Percentiles rank a stretch among this genome's conserved stretches.
Evolutionary conservation across 2,329 filamentous ascomycete species (phyloP).

Genomic region (Pseudogymnoascus sp.): DNA sequence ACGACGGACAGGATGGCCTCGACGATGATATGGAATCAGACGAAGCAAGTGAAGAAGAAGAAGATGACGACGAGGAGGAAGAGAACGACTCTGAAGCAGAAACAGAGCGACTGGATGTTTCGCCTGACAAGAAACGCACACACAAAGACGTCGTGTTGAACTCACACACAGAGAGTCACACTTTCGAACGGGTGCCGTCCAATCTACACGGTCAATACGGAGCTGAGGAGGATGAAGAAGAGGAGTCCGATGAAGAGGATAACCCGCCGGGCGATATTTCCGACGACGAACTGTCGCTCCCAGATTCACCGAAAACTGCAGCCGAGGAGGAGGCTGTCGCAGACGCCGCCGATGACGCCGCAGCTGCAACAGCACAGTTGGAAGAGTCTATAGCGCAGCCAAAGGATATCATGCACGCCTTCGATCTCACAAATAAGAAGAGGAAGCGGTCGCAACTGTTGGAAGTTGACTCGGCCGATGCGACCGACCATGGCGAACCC

Average conservation of each 20-base stretch:
- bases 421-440: conserved; percentile 29
- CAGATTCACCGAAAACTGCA: conserved; percentile 29
- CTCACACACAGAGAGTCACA: conserved; percentile 45
- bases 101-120: conserved; percentile 85
- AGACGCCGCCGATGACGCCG: conserved; percentile 21
- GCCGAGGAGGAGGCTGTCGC: conserved; percentile 32
- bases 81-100: conserved; percentile 78
- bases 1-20: conserved; percentile 56
- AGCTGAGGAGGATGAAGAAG: conserved; percentile 34
- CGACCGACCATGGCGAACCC: conserved; percentile 29
- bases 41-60: conserved; percentile 31
- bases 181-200: conserved; percentile 64
- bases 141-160: conserved; percentile 55
- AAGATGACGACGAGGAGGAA: conserved; percentile 35
- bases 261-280: conserved; percentile 9
- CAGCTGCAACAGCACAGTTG: conserved; percentile 29
- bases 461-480: conserved; percentile 26
- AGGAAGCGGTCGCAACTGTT: conserved; percentile 31
- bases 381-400: conserved; percentile 16
- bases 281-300: conserved; percentile 19
- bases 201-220: conserved; percentile 60
- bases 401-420: conserved; percentile 9
- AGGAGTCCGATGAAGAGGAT: conserved; percentile 27
- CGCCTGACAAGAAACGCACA: conserved; percentile 59
- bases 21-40: conserved; percentile 50